Conservation (phyloP, 257 asterid species). For the Euphrasia confusa region DNA sequence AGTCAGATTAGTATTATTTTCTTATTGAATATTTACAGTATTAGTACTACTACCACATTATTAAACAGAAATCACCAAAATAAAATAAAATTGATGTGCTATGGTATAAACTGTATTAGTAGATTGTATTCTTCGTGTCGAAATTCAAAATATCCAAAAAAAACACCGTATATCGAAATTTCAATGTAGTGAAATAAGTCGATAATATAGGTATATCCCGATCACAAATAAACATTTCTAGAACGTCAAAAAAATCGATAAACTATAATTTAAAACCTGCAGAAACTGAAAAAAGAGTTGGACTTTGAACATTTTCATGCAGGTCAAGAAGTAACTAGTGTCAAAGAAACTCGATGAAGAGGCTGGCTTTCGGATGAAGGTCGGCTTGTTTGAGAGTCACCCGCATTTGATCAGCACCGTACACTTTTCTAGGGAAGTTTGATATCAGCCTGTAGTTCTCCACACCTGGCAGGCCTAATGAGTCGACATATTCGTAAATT, state of each 20-base stretch:
- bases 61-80: too few relatives aligned
- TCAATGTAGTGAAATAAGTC: too few relatives aligned
- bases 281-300: neutral
- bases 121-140: too few relatives aligned
- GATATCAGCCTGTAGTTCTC: constrained; percentile 67
- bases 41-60: too few relatives aligned
- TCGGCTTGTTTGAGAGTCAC: constrained; percentile 58
- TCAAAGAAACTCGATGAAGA: constrained; percentile 68
- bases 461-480: constrained; percentile 45
- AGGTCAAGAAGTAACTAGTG: neutral
- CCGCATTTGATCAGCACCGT: constrained; percentile 60
- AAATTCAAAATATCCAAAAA: too few relatives aligned
- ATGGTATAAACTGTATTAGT: too few relatives aligned
- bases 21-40: too few relatives aligned
- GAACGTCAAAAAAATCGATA: neutral
- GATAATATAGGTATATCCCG: too few relatives aligned
- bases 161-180: too few relatives aligned
- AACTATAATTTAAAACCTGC: neutral
- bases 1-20: too few relatives aligned
- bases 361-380: constrained; percentile 80
- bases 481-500: constrained; percentile 50
- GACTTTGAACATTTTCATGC: neutral
- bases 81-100: too few relatives aligned
- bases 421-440: constrained; percentile 71
- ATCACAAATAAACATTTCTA: neutral